phyloP scores from a whole-genome alignment of 1,284 basidiomycete species.

The Trametes pubescens region DNA sequence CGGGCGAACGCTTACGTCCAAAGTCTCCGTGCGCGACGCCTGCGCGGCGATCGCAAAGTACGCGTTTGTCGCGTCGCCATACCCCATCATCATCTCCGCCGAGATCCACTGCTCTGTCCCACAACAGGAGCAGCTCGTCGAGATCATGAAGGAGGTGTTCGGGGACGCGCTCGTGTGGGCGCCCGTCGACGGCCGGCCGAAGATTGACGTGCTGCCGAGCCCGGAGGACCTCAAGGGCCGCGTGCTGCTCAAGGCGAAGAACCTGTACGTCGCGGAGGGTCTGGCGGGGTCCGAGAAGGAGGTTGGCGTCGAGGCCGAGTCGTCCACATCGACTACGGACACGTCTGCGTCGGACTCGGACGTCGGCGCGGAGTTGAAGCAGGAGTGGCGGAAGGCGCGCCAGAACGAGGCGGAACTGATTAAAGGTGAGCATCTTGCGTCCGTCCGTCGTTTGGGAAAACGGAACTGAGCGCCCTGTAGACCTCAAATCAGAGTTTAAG shows the following conservation, averaged over 20 bases:
- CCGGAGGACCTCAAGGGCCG: conserved; percentile 86
- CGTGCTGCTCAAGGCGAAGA: conserved; percentile 88
- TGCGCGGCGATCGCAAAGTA: conserved; percentile 91
- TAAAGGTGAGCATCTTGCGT: conserved; percentile 33
- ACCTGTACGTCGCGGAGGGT: conserved; percentile 55
- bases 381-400: conserved; percentile 44
- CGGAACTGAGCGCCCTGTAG: conserved; percentile 20
- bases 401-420: conserved; percentile 41
- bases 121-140: conserved; percentile 87
- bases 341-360: conserved; percentile 55
- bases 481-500: conserved; percentile 46
- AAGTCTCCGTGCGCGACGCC: conserved; percentile 86
- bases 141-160: conserved; percentile 83
- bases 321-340: conserved; percentile 53
- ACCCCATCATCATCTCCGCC: conserved; percentile 94
- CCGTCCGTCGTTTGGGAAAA: not conserved
- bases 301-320: conserved; percentile 52
- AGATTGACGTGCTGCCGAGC: conserved; percentile 76
- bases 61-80: conserved; percentile 93
- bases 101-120: conserved; percentile 89
- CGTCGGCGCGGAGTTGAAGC: conserved; percentile 40
- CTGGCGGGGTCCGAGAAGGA: conserved; percentile 51
- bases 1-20: conserved; percentile 91
- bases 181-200: conserved; percentile 59
- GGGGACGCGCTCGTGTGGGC: conserved; percentile 78